Conservation (phyloP, 2,329 filamentous ascomycete genomes). For the Lecanoromycetidae sp. region DNA sequence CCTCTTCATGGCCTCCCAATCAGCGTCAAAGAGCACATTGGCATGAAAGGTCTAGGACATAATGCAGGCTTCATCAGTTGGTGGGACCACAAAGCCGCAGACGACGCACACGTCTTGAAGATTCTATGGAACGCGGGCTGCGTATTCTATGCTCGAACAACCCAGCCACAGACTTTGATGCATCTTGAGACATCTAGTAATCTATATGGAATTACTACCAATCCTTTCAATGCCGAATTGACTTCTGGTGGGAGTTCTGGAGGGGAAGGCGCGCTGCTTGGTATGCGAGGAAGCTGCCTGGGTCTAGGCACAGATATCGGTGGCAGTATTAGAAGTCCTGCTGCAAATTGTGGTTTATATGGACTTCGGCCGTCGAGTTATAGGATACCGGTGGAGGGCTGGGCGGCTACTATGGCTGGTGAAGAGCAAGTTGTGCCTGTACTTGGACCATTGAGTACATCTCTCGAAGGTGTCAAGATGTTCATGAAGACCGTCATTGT, state of each 20-base stretch:
- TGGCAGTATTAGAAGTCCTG: constrained; percentile 22
- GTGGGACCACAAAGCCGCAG: constrained; percentile 19
- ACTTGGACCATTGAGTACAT: constrained; percentile 44
- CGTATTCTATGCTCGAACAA: constrained; percentile 25
- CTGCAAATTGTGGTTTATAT: constrained; percentile 22
- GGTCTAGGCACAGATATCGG: constrained; percentile 22
- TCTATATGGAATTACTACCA: constrained; percentile 22
- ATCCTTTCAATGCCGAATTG: constrained; percentile 21
- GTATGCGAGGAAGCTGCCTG: constrained; percentile 20
- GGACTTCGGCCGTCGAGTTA: constrained; percentile 21
- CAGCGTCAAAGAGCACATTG: constrained; percentile 29
- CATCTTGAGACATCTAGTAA: constrained; percentile 24
- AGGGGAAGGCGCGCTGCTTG: constrained; percentile 21
- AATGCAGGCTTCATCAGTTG: constrained; percentile 24
- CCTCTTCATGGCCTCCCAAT: constrained; percentile 43
- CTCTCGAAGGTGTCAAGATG: constrained; percentile 35
- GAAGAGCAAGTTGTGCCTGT: constrained; percentile 37
- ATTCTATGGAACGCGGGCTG: constrained; percentile 24
- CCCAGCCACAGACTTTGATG: constrained; percentile 25
- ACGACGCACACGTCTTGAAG: constrained; percentile 22
- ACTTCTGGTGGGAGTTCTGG: constrained; percentile 21
- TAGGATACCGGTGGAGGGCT: constrained; percentile 19
- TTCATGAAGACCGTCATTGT: constrained; percentile 33
- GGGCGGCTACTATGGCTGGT: constrained; percentile 17
- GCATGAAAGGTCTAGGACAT: constrained; percentile 20